phyloP scores from a whole-genome alignment of 176 grass and related monocot species.

The Hsuehochloa calcarea region DNA sequence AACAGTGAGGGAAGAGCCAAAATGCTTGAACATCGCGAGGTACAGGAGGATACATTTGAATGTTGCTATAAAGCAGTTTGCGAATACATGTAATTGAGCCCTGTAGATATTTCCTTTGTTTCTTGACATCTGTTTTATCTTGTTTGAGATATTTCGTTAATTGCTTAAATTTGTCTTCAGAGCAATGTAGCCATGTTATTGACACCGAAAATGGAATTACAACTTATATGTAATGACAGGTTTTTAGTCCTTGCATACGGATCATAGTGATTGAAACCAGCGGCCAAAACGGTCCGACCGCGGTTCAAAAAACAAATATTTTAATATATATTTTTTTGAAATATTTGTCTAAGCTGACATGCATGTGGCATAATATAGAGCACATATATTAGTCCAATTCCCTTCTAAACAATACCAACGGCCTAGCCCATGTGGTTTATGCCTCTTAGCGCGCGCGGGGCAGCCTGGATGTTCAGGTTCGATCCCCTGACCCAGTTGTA shows the following conservation, averaged over 20 bases:
- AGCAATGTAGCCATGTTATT: neutral
- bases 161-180: conserved; percentile 5
- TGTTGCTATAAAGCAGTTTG: conserved; percentile 24
- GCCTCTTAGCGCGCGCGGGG: too few species aligned
- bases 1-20: neutral
- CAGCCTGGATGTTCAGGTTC: too few species aligned
- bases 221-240: neutral
- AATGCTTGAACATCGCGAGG: neutral
- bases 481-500: too few species aligned
- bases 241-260: neutral
- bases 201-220: neutral
- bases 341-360: too few species aligned
- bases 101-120: conserved; percentile 42
- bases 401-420: too few species aligned
- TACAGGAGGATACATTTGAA: conserved; percentile 3
- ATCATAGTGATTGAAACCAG: neutral
- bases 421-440: too few species aligned
- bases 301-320: too few species aligned
- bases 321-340: too few species aligned
- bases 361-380: too few species aligned
- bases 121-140: conserved; percentile 7
- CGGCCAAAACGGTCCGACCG: too few species aligned
- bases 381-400: too few species aligned
- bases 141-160: conserved; percentile 5
- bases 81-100: conserved; percentile 25